Evolutionary conservation across 2,329 filamentous ascomycete genomes (phyloP).

Genomic region (Penicillium sp.): DNA sequence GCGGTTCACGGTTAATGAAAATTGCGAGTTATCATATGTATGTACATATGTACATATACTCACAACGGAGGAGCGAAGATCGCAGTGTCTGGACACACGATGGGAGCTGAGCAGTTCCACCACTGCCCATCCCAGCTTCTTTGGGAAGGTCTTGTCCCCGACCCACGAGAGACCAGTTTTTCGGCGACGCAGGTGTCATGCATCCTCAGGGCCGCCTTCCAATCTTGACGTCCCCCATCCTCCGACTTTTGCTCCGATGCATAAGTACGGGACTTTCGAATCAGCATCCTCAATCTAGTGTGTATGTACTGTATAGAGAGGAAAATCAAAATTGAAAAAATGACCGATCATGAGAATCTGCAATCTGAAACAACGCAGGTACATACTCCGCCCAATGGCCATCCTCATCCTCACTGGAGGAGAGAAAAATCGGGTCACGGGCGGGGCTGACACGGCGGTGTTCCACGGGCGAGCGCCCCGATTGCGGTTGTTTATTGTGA

Average conservation of each 20-base stretch:
- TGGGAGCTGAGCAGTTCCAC: background rate
- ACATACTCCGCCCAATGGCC: background rate
- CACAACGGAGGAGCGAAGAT: background rate
- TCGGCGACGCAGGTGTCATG: no score
- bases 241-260: background rate
- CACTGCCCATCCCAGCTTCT: background rate
- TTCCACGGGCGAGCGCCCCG: slow-evolving; percentile 15
- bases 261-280: background rate
- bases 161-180: no score
- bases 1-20: no score
- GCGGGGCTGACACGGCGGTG: slow-evolving; percentile 8
- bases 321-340: no score
- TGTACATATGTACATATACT: no score
- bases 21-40: no score
- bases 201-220: no score
- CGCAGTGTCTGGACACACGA: slow-evolving; percentile 4
- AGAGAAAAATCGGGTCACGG: no score
- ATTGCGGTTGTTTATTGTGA: slow-evolving; percentile 21
- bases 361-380: slow-evolving; percentile 12
- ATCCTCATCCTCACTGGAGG: slow-evolving; percentile 7
- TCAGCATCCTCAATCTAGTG: no score
- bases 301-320: no score
- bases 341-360: no score
- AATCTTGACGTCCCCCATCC: no score
- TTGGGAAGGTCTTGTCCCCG: slow-evolving; percentile 8